Percentiles rank a stretch among this genome's conserved stretches.
Conservation (phyloP, 139 green algal genomes). For the Mychonastes homosphaera region DNA sequence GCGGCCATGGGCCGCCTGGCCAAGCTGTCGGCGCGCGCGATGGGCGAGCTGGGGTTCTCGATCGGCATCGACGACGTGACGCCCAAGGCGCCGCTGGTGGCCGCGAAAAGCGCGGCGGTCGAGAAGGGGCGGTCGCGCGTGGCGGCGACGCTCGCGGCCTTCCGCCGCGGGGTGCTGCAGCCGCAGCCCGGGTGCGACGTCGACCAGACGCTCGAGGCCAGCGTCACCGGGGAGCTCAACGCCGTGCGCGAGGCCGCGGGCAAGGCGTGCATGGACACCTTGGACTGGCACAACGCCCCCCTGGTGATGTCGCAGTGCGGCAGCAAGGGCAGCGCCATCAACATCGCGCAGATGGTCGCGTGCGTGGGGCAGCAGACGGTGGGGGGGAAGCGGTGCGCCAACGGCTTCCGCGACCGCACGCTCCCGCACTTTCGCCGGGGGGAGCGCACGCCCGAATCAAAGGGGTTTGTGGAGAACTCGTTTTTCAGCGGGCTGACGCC, state of each 20-base stretch:
- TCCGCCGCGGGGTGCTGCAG: constrained; percentile 39
- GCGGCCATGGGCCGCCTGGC: constrained; percentile 81
- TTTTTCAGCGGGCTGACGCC: constrained; percentile 90
- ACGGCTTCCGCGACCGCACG: constrained; percentile 82
- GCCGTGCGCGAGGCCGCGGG: constrained; percentile 77
- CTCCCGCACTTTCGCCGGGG: constrained; percentile 84
- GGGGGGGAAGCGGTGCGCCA: constrained; percentile 74
- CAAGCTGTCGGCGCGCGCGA: constrained; percentile 81
- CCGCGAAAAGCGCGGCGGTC: constrained; percentile 45
- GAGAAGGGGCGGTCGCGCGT: constrained; percentile 47
- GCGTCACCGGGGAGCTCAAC: constrained; percentile 81
- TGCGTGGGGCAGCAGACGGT: constrained; percentile 95
- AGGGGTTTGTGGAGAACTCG: constrained; percentile 90
- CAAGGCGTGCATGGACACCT: constrained; percentile 49
- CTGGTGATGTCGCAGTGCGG: constrained; percentile 97
- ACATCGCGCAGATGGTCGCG: constrained; percentile 98
- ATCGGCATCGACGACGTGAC: constrained; percentile 95
- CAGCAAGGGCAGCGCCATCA: constrained; percentile 91
- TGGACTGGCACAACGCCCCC: constrained; percentile 76
- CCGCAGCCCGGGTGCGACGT: constrained; percentile 78
- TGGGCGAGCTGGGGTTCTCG: constrained; percentile 86
- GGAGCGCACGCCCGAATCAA: constrained; percentile 35
- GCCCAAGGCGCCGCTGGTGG: constrained; percentile 43
- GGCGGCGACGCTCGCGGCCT: background rate
- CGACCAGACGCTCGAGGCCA: constrained; percentile 76